These are phyloP conservation scores for Mycena kentingensis DNA, from an alignment of 768 basidiomycete species.

Conservation along the genomic window DNA sequence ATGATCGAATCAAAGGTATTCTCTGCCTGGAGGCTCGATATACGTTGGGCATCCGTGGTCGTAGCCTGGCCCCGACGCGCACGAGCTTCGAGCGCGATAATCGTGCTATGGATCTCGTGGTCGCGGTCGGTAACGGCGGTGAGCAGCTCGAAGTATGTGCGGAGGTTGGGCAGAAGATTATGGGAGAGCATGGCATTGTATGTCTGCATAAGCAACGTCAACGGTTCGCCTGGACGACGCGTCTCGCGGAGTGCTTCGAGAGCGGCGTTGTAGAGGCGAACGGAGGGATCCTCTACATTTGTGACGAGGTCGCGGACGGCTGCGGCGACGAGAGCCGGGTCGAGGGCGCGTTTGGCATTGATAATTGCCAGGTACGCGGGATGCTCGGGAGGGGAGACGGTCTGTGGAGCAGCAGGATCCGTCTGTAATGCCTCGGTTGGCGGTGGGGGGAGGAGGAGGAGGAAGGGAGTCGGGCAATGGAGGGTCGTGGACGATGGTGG, in stretches of 20 bases:
- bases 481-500: constrained; percentile 38
- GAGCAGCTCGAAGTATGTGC: constrained; percentile 67
- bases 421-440: constrained; percentile 11
- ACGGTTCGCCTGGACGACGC: constrained; percentile 52
- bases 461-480: constrained; percentile 25
- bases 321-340: constrained; percentile 33
- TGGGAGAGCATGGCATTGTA: constrained; percentile 73
- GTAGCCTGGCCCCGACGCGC: constrained; percentile 27
- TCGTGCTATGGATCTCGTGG: constrained; percentile 54
- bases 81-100: constrained; percentile 46
- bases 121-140: constrained; percentile 66
- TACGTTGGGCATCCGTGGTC: constrained; percentile 30
- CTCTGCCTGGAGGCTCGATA: constrained; percentile 54
- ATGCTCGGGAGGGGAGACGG: constrained; percentile 17
- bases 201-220: constrained; percentile 58
- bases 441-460: constrained; percentile 16
- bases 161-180: constrained; percentile 59
- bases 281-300: constrained; percentile 34
- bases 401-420: constrained; percentile 32
- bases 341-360: constrained; percentile 29
- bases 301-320: constrained; percentile 39
- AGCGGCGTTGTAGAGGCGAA: constrained; percentile 64
- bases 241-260: constrained; percentile 53
- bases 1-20: constrained; percentile 73
- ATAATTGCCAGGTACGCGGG: constrained; percentile 27